phyloP scores from a whole-genome alignment of 2,329 filamentous ascomycete species.

The Elsinoe fawcettii region DNA sequence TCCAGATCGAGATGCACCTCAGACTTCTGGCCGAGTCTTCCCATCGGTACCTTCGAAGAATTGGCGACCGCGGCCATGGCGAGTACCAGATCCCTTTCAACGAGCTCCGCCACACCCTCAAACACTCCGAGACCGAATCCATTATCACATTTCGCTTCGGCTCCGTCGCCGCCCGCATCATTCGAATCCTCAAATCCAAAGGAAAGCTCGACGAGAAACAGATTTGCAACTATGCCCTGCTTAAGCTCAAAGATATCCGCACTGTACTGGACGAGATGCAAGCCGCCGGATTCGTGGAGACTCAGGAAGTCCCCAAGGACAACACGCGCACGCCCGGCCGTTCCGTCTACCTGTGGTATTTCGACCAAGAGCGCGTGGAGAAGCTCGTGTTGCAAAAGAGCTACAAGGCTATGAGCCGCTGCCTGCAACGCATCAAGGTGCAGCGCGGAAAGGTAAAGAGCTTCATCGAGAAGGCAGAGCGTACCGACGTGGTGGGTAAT shows the following conservation, averaged over 20 bases:
- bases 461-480: conserved; percentile 72
- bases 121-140: conserved; percentile 71
- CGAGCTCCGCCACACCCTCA: conserved; percentile 61
- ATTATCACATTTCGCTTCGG: conserved; percentile 73
- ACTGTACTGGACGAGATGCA: conserved; percentile 80
- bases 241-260: conserved; percentile 78
- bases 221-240: conserved; percentile 68
- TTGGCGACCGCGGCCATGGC: conserved; percentile 54
- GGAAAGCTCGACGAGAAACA: conserved; percentile 95
- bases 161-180: conserved; percentile 67
- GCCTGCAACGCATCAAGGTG: conserved; percentile 68
- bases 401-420: conserved; percentile 84
- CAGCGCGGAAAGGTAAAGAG: conserved; percentile 65
- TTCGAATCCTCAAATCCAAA: conserved; percentile 74
- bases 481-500: conserved; percentile 76
- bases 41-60: conserved; percentile 60
- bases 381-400: conserved; percentile 67
- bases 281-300: conserved; percentile 75
- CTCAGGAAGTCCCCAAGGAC: conserved; percentile 91
- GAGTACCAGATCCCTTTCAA: conserved; percentile 81
- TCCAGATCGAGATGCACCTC: conserved; percentile 65
- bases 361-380: conserved; percentile 66
- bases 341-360: conserved; percentile 88
- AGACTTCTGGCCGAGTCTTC: conserved; percentile 62
- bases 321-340: conserved; percentile 71